Conservation (phyloP, 148 eudicot genomes). For the Bassia scoparia region DNA sequence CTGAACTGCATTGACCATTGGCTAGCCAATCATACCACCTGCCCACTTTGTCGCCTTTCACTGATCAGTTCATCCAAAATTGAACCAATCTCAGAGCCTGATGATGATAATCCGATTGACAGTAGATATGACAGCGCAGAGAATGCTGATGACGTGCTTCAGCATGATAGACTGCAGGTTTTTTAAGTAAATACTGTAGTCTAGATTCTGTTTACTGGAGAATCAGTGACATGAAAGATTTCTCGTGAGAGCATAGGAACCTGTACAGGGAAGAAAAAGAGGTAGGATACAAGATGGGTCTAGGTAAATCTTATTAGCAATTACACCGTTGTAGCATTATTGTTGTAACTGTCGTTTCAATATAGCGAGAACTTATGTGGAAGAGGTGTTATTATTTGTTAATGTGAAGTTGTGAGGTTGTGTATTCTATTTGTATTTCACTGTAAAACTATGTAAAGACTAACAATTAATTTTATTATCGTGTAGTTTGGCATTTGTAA, state of each 20-base stretch:
- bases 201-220: not conserved
- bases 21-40: conserved; percentile 31
- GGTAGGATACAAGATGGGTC: not conserved
- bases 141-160: conserved; percentile 19
- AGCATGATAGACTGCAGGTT: conserved; percentile 23
- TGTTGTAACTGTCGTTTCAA: not conserved
- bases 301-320: conserved; percentile 5
- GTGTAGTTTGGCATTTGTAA: not conserved
- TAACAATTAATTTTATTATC: not conserved
- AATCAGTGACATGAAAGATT: not conserved
- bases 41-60: conserved; percentile 32
- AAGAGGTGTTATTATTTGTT: no score
- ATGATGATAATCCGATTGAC: conserved; percentile 8
- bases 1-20: conserved; percentile 29
- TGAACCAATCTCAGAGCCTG: conserved; percentile 19
- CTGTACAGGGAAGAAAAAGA: conserved; percentile 1
- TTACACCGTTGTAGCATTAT: not conserved
- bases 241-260: not conserved
- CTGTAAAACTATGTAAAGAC: not conserved
- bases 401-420: not conserved
- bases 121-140: not conserved
- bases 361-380: not conserved
- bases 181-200: not conserved
- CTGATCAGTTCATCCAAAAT: conserved; percentile 24
- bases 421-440: not conserved